Evolutionary conservation across 768 basidiomycete species (phyloP), one percentile per base, ranked within the genome.

Genomic region (Boletus sp.): DNA sequence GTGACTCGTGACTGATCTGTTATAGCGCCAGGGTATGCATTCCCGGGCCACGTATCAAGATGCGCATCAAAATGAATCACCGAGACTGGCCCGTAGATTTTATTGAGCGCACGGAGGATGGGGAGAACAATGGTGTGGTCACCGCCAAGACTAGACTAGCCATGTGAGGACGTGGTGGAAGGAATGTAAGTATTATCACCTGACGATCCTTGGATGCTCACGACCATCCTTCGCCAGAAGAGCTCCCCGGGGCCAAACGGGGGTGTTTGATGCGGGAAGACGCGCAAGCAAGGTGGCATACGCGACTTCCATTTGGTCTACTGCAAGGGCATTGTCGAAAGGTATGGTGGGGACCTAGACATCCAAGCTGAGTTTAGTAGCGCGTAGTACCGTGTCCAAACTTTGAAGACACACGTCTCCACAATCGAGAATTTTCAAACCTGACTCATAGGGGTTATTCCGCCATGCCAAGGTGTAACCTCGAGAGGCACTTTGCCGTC

Each of bases 101-200:
- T 83, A 73, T 88, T 72, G 40, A 95, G 72, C 15, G 92, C 81
- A 42, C 90, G 85, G 14, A 95, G 79, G 60, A 94, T 92, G 8
- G 92, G 90, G 17, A 93, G 79, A 8, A 87, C 91, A 58, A 93
- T 88, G 14, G 91, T 91, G 68, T 94, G 93, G 64, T 94, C 93
- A 7, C 93, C 93, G 25, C 93, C 93, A 29, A 90, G 75, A 51
- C 69, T 70, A 47, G 43, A 39, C 6, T 34, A 42, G 34, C 2
- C 17, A 10, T 29, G 35, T 51, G 50, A 56, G 55, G 15, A 33
- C 10, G 10, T 10, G 30, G 14, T 30, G 11, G 17, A 34, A 35
- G 39, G 27, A 4, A 33, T 7, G 19, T 6, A n/a, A 33, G 15
- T 2, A n/a, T 4, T 51, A 58, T 45, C 53, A 75, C 71, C 87